These are phyloP conservation scores for Chara braunii DNA, from an alignment of 139 green algal genomes.

Conservation along the genomic window DNA sequence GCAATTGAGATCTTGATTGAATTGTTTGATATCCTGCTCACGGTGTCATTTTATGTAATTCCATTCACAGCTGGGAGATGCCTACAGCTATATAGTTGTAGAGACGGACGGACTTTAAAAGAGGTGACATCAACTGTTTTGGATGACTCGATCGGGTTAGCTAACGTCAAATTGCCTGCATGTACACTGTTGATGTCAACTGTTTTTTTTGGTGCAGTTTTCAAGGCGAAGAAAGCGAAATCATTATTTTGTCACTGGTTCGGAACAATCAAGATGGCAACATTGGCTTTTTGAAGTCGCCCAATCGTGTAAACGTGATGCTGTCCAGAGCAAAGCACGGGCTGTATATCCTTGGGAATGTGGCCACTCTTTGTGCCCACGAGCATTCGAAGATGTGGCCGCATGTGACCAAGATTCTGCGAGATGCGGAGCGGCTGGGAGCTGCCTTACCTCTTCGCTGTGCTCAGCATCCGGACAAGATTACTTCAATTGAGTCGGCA, in stretches of 20 bases:
- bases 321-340: constrained; percentile 61
- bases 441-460: constrained; percentile 3
- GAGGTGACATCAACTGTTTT: constrained; percentile 22
- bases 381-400: constrained; percentile 5
- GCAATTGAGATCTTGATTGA: too few species aligned
- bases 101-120: not conserved
- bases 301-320: constrained; percentile 72
- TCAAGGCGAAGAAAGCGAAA: constrained; percentile 64
- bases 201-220: too few species aligned
- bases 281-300: constrained; percentile 61
- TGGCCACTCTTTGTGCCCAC: not conserved
- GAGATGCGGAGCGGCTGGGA: constrained; percentile 2
- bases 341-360: constrained; percentile 64
- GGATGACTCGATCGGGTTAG: constrained; percentile 63
- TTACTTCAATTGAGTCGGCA: constrained; percentile 9
- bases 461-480: not conserved
- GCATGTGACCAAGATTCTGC: not conserved
- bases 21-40: too few species aligned
- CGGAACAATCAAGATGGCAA: constrained; percentile 56
- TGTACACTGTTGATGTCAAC: too few species aligned
- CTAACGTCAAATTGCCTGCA: too few species aligned
- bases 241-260: constrained; percentile 62
- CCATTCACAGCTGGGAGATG: too few species aligned
- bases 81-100: too few species aligned
- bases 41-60: too few species aligned